Conservation (phyloP, 164 flowering plant genomes). For the Magnolia officinalis region DNA sequence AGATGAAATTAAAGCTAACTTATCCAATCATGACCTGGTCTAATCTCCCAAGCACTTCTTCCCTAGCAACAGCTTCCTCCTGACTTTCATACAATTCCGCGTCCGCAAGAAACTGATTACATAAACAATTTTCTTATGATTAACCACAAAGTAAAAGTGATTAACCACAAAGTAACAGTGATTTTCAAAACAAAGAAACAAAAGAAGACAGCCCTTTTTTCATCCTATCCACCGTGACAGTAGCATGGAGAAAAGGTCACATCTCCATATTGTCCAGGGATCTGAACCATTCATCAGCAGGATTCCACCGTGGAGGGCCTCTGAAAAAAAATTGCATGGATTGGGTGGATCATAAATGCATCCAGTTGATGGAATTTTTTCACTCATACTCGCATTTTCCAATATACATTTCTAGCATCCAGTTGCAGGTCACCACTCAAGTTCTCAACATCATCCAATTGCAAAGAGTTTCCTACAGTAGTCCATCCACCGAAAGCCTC, state of each 20-base stretch:
- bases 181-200: not conserved
- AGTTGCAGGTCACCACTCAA: too few species aligned
- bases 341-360: too few species aligned
- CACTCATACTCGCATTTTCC: too few species aligned
- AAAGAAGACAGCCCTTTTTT: not conserved
- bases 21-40: conserved; percentile 63
- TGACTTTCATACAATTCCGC: conserved; percentile 82
- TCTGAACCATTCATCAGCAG: not conserved
- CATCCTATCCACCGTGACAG: not conserved
- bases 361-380: too few species aligned
- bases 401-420: too few species aligned
- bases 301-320: not conserved
- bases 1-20: not conserved
- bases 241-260: too few species aligned
- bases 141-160: not conserved
- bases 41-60: conserved; percentile 92
- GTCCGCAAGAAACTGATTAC: conserved; percentile 56
- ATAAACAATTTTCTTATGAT: not conserved
- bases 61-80: conserved; percentile 83
- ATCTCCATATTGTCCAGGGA: not conserved
- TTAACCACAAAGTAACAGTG: not conserved
- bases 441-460: too few species aligned
- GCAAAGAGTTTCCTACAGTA: not conserved
- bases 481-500: not conserved
- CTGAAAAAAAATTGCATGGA: not conserved